These are phyloP conservation scores for Wickerhamiella domercqiae DNA, from an alignment of 805 yeast species.

Conservation along the genomic window DNA sequence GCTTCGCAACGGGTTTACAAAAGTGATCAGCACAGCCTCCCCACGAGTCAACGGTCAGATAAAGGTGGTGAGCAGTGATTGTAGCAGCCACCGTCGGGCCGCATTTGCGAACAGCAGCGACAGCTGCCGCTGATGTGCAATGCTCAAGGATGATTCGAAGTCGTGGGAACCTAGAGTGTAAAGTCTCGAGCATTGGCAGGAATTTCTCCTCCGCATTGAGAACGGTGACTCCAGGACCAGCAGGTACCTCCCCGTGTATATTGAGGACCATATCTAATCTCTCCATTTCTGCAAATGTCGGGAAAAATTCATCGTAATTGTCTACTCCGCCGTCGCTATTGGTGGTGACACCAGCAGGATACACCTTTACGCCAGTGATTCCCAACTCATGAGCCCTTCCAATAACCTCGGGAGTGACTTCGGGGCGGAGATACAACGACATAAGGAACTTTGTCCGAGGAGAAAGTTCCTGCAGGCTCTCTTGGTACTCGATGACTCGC, in stretches of 20 bases:
- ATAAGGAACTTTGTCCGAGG: conserved; percentile 80
- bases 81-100: conserved; percentile 77
- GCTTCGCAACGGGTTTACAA: conserved; percentile 95
- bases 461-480: conserved; percentile 43
- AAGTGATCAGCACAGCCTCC: conserved; percentile 91
- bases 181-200: conserved; percentile 68
- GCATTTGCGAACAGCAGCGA: conserved; percentile 57
- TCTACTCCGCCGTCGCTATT: conserved; percentile 84
- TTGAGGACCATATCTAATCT: conserved; percentile 62
- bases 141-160: conserved; percentile 83
- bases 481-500: conserved; percentile 55
- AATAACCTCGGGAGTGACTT: conserved; percentile 73
- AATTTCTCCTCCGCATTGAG: conserved; percentile 88
- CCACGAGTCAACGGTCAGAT: conserved; percentile 82
- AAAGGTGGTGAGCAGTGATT: conserved; percentile 90
- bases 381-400: conserved; percentile 57
- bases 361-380: conserved; percentile 83
- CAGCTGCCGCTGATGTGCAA: conserved; percentile 83
- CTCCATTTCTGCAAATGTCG: conserved; percentile 81
- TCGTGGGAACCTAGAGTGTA: conserved; percentile 72
- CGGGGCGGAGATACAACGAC: conserved; percentile 71
- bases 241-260: conserved; percentile 91
- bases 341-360: conserved; percentile 99
- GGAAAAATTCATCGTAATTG: conserved; percentile 77
- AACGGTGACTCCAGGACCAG: conserved; percentile 60